A percentile compares a stretch with the other conserved stretches of the same genome.
phyloP scores from a whole-genome alignment of 306 rosid species.

The Dryas octopetala region DNA sequence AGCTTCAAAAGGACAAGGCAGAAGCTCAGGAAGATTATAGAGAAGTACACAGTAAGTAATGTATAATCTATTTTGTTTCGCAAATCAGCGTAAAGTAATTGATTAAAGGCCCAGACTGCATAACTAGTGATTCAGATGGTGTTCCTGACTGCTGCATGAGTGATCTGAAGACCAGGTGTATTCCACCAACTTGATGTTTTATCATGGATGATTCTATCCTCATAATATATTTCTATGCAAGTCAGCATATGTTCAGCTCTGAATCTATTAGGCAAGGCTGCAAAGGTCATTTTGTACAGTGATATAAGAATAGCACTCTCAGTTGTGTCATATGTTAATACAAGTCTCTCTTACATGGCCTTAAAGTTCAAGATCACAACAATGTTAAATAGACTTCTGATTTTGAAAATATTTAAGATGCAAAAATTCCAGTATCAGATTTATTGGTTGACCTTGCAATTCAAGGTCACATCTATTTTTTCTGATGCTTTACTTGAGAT shows the following conservation, averaged over 20 bases:
- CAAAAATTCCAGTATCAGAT: background rate
- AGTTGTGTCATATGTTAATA: background rate
- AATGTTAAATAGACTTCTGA: background rate
- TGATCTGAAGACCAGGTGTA: too few species aligned
- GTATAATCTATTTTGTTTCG: background rate
- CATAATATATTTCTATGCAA: background rate
- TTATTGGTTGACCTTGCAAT: background rate
- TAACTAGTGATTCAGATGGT: background rate
- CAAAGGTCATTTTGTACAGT: background rate
- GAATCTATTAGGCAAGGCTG: background rate
- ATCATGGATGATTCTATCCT: background rate
- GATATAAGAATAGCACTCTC: background rate
- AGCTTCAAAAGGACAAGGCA: slow-evolving; percentile 60
- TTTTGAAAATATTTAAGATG: background rate
- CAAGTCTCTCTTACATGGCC: background rate
- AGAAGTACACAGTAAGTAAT: slow-evolving; percentile 72
- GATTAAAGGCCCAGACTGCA: background rate
- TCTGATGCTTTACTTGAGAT: background rate
- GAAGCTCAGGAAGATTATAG: slow-evolving; percentile 77
- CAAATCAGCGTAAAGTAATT: background rate
- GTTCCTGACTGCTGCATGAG: background rate
- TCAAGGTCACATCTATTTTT: background rate
- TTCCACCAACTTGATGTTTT: background rate
- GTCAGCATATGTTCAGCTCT: background rate
- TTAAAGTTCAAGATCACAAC: background rate